A percentile compares a stretch with the other conserved stretches of the same genome.
Conservation (phyloP, 108 stramenopile genomes). For the Hondaea fermentalgiana region DNA sequence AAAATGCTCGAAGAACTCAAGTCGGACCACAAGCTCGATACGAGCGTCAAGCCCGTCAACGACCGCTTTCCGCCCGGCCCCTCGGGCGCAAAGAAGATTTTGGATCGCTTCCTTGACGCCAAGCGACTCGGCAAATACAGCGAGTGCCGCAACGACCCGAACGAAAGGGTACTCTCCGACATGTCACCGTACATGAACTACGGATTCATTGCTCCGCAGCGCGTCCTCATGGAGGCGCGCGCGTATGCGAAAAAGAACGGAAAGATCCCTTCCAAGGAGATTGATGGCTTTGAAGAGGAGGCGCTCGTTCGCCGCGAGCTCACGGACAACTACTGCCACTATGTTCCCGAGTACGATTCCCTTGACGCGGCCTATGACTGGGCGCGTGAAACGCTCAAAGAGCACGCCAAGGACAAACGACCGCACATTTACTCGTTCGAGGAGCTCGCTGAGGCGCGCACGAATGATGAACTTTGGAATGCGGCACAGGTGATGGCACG, state of each 20-base stretch:
- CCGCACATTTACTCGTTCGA: constrained; percentile 68
- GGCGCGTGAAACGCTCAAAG: constrained; percentile 76
- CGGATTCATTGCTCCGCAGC: constrained; percentile 79
- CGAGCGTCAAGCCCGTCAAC: constrained; percentile 45
- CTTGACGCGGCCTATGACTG: constrained; percentile 68
- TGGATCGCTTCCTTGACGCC: constrained; percentile 57
- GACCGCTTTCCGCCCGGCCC: constrained; percentile 61
- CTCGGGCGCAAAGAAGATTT: constrained; percentile 57
- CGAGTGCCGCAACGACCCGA: constrained; percentile 83
- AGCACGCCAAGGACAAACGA: constrained; percentile 73
- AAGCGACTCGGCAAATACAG: constrained; percentile 61
- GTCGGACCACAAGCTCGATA: constrained; percentile 44
- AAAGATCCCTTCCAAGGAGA: constrained; percentile 51
- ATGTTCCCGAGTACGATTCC: constrained; percentile 75
- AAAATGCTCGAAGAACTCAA: constrained; percentile 22
- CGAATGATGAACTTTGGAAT: constrained; percentile 98
- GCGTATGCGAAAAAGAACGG: constrained; percentile 45
- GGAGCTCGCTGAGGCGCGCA: constrained; percentile 69
- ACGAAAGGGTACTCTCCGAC: constrained; percentile 59
- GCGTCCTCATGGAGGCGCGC: constrained; percentile 59
- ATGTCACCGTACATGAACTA: constrained; percentile 73
- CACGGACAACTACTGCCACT: constrained; percentile 91
- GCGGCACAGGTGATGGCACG: constrained; percentile 88
- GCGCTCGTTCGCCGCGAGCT: constrained; percentile 85
- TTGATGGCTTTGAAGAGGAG: constrained; percentile 85